These are phyloP conservation scores for Starmera quercuum DNA, from an alignment of 805 yeast species.

Conservation along the genomic window DNA sequence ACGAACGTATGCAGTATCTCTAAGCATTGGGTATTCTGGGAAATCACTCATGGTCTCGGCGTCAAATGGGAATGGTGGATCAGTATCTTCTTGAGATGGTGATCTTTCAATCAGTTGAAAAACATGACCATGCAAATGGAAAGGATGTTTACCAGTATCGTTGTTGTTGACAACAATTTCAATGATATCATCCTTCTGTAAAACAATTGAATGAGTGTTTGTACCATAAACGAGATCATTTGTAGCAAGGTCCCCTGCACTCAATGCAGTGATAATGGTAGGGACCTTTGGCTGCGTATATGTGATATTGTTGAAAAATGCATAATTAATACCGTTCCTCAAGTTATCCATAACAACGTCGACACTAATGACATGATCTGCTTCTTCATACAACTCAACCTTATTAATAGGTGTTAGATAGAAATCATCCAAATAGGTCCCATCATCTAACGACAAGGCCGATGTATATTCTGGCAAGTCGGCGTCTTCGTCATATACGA, in stretches of 20 bases:
- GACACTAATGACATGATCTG: slow-evolving; percentile 63
- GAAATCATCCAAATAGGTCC: slow-evolving; percentile 68
- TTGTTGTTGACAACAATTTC: slow-evolving; percentile 79
- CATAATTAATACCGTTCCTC: slow-evolving; percentile 84
- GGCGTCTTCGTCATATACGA: slow-evolving; percentile 46
- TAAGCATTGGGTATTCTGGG: slow-evolving; percentile 73
- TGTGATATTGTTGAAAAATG: slow-evolving; percentile 88
- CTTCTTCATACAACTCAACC: slow-evolving; percentile 49
- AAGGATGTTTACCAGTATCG: slow-evolving; percentile 93
- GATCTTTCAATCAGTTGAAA: slow-evolving; percentile 79
- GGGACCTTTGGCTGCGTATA: slow-evolving; percentile 83
- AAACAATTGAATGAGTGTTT: slow-evolving; percentile 68
- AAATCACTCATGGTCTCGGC: slow-evolving; percentile 38
- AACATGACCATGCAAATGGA: slow-evolving; percentile 87
- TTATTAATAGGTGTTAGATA: slow-evolving; percentile 57
- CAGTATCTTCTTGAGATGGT: slow-evolving; percentile 43
- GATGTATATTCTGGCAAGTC: slow-evolving; percentile 28
- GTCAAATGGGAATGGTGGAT: slow-evolving; percentile 50
- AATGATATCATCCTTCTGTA: slow-evolving; percentile 47
- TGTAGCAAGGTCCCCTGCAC: slow-evolving; percentile 55
- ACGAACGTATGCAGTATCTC: slow-evolving; percentile 75
- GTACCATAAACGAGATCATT: slow-evolving; percentile 60
- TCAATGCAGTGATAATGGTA: slow-evolving; percentile 66
- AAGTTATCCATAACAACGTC: slow-evolving; percentile 81
- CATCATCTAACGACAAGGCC: slow-evolving; percentile 40